Percentiles rank a stretch among this genome's conserved stretches.
phyloP scores from a whole-genome alignment of 768 basidiomycete genomes.

The Tricholoma sp. region DNA sequence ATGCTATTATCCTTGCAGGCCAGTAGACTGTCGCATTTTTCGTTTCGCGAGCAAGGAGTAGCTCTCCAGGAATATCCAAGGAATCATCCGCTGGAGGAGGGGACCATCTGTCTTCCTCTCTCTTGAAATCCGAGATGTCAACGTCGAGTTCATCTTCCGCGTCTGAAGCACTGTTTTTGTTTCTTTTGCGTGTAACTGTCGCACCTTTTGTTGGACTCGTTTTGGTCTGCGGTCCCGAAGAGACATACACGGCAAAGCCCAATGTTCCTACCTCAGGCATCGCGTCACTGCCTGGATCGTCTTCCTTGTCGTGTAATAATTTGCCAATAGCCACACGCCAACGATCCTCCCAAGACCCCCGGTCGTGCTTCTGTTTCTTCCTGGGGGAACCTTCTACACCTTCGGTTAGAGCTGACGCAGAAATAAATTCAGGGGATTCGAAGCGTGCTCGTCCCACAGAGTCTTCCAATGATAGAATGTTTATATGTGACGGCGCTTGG shows the following conservation, averaged over 20 bases:
- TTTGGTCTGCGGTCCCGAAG: not conserved
- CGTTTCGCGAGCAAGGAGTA: slow-evolving; percentile 49
- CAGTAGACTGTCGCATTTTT: slow-evolving; percentile 42
- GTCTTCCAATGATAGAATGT: slow-evolving; percentile 31
- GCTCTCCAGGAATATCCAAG: slow-evolving; percentile 63
- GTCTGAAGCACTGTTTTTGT: slow-evolving; percentile 21
- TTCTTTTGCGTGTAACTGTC: slow-evolving; percentile 9
- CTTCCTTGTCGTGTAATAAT: slow-evolving; percentile 32
- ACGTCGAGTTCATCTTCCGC: slow-evolving; percentile 5
- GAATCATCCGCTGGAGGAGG: slow-evolving; percentile 42
- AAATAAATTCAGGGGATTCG: slow-evolving; percentile 30
- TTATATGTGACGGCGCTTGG: slow-evolving; percentile 28
- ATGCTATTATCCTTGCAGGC: slow-evolving; percentile 60
- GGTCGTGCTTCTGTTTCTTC: slow-evolving; percentile 39
- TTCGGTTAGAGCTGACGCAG: not conserved
- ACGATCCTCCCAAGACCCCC: slow-evolving; percentile 24
- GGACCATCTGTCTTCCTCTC: slow-evolving; percentile 23
- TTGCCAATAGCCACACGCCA: slow-evolving; percentile 47
- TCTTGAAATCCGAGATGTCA: slow-evolving; percentile 4
- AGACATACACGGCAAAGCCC: slow-evolving; percentile 8
- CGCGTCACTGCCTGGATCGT: slow-evolving; percentile 37
- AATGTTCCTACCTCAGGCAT: slow-evolving; percentile 34
- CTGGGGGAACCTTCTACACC: slow-evolving; percentile 29
- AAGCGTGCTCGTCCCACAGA: slow-evolving; percentile 38
- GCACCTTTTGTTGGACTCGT: slow-evolving; percentile 9